Base-by-base conservation (phyloP, 2,329 filamentous ascomycete species). In the Aureobasidium subglaciale region DNA sequence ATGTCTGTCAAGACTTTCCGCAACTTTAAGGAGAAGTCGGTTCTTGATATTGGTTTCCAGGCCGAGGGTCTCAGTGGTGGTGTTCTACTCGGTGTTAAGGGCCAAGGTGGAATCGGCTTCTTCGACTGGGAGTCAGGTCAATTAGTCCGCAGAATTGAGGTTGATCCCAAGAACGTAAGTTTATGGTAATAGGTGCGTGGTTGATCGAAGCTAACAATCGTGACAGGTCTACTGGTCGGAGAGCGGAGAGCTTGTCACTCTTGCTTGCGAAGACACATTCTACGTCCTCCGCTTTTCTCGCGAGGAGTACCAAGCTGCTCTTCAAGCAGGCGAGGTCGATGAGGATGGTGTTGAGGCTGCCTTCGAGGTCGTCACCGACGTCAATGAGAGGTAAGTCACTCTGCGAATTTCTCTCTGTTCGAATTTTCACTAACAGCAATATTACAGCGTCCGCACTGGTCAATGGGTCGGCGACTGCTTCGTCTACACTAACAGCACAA, bases 401-500 rank as follows among this genome's bases (percentile, higher is more conserved):
- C 43, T 11, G 29, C 4, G 8, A 13, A 32, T 32, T 13, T 13
- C 11, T 10, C n/a, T 9, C 25, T 8, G 25, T 8, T 8, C 9
- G 15, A 10, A 11, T 3, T 15, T 20, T 9, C 3, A 20, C 41
- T 37, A 22, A 45, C 46, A 50, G 24, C 34, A 32, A 38, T 11
- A 25, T 30, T 18, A 55, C 59, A 89, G 86, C 61, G 90, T 97
- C 50, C 87, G 89, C 61, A 96, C 92, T 18, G 93, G 92, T 63
- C 88, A 95, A 75, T 99, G 93, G 93, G 88, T 99, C 56, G 93
- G 93, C 60, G 93, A 99, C 75, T 96, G 92, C 76, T 96, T 99
- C 79, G 91, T 97, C 70, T 99, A 97, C 80, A 96, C 93, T 55
- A 97, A 95, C 78, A 88, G 82, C 70, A 95, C 91, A 9, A 96